Base-by-base conservation (phyloP, 768 basidiomycete species). In the Russula dissimulans region DNA sequence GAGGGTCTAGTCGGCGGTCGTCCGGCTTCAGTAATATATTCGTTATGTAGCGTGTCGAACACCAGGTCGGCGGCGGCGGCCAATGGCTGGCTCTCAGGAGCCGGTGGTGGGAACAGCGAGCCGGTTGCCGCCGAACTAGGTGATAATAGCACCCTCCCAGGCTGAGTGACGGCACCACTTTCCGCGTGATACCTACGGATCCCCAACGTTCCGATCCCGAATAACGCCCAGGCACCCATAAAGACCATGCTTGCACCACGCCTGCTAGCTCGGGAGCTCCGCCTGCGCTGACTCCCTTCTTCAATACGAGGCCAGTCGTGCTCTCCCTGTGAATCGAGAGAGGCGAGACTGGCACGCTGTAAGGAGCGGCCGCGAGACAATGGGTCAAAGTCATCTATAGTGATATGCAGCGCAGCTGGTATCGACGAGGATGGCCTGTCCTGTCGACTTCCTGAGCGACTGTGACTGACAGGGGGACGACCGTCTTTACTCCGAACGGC, bases 201-300 rank as follows among this genome's bases (percentile, higher is more conserved):
- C 4, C 75, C 69, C 51, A 85, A 69, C 34, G 79, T 75, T 3
- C 86, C 84, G 12, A 90, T 67, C 0, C 89, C 79, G 65, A 91
- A 86, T 60, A 97, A 73, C 11, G 84, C 77, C 75, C 89, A 91
- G 11, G 82, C 76, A 41, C 89, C 81, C 63, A 97, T 76, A 66
- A 97, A 90, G 18, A 95, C 82, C 76, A 95, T 85, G 2, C 83
- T 84, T 5, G 87, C 86, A 34, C 86, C 81, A 62, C 83, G 80
- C 61, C 83, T 79, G 66, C 83, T 86, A 8, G 84, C 82, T 62
- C 84, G 78, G n/a, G 86, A 86, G 60, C 66, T 74, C 44, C 71
- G 67, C 26, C 74, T 61, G 34, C 65, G 63, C 54, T 55, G 61
- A 56, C 61, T 56, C 31, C 39, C 63, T 3, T 60, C 61, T 29